These are phyloP conservation scores for Ophiocordyceps camponoti-leonardi DNA, from an alignment of 2,329 filamentous ascomycete genomes.

Conservation along the genomic window DNA sequence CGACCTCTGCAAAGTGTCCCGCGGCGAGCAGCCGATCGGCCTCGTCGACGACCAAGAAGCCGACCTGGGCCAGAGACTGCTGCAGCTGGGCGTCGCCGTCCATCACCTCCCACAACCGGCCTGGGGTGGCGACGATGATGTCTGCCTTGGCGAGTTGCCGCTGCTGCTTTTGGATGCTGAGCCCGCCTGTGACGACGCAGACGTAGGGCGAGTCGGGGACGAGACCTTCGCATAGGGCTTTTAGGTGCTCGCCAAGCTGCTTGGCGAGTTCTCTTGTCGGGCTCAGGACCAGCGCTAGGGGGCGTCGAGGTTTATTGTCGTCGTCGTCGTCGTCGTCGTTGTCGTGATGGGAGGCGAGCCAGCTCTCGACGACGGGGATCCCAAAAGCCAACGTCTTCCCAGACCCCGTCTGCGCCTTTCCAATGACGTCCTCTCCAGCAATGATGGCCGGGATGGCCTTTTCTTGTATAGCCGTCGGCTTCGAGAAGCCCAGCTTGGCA, in stretches of 20 bases:
- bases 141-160: slow-evolving; percentile 70
- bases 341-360: slow-evolving; percentile 35
- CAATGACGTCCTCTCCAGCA: slow-evolving; percentile 76
- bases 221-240: slow-evolving; percentile 48
- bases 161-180: slow-evolving; percentile 91
- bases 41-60: slow-evolving; percentile 83
- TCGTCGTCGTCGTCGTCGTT: slow-evolving; percentile 9
- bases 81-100: slow-evolving; percentile 57
- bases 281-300: slow-evolving; percentile 68
- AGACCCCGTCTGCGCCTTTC: slow-evolving; percentile 90
- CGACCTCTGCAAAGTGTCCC: slow-evolving; percentile 87
- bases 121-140: slow-evolving; percentile 85
- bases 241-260: slow-evolving; percentile 73
- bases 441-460: slow-evolving; percentile 68
- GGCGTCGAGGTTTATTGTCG: slow-evolving; percentile 10
- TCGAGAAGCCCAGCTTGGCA: slow-evolving; percentile 61
- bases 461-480: slow-evolving; percentile 68
- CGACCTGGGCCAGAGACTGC: slow-evolving; percentile 51
- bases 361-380: slow-evolving; percentile 80
- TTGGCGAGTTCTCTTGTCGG: slow-evolving; percentile 89
- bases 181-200: slow-evolving; percentile 79
- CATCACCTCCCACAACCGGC: slow-evolving; percentile 86
- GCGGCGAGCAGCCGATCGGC: slow-evolving; percentile 83
- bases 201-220: slow-evolving; percentile 46
- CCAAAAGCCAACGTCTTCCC: slow-evolving; percentile 93